Conservation (phyloP, 805 yeast genomes). For the Lipomyces starkeyi region DNA sequence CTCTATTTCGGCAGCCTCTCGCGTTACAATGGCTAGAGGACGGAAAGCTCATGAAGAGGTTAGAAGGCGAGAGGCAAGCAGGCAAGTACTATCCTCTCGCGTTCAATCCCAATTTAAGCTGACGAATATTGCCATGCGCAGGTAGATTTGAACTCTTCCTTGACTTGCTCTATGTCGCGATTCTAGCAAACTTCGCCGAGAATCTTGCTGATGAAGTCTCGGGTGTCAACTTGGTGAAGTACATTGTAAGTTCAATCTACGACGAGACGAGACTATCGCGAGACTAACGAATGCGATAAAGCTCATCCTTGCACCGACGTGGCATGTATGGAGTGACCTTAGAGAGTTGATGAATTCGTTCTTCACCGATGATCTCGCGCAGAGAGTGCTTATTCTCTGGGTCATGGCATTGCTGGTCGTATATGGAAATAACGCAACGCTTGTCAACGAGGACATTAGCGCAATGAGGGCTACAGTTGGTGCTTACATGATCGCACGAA, state of each 20-base stretch:
- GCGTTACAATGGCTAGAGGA: slow-evolving; percentile 16
- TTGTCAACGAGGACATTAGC: slow-evolving; percentile 51
- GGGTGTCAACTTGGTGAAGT: slow-evolving; percentile 55
- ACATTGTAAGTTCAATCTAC: slow-evolving; percentile 46
- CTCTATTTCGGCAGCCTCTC: slow-evolving; percentile 14
- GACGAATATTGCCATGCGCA: not conserved
- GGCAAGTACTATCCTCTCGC: not conserved
- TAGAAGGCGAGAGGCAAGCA: slow-evolving; percentile 15
- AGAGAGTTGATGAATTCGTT: slow-evolving; percentile 69
- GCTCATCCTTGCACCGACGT: slow-evolving; percentile 59
- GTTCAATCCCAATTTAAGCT: not conserved
- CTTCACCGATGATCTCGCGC: slow-evolving; percentile 64
- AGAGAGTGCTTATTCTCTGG: slow-evolving; percentile 60
- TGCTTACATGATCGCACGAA: slow-evolving; percentile 56
- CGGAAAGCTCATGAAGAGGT: slow-evolving; percentile 3
- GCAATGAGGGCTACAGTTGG: slow-evolving; percentile 52
- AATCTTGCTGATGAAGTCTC: slow-evolving; percentile 57
- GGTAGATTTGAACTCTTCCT: slow-evolving; percentile 58
- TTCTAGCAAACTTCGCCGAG: slow-evolving; percentile 64
- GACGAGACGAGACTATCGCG: not conserved
- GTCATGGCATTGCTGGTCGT: slow-evolving; percentile 56
- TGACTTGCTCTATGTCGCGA: slow-evolving; percentile 69
- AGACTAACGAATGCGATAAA: not conserved
- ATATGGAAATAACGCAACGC: slow-evolving; percentile 57
- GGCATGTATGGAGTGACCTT: slow-evolving; percentile 69